Evolutionary conservation across 2,329 filamentous ascomycete species (phyloP).

Genomic region (Salinomyces thailandicus): DNA sequence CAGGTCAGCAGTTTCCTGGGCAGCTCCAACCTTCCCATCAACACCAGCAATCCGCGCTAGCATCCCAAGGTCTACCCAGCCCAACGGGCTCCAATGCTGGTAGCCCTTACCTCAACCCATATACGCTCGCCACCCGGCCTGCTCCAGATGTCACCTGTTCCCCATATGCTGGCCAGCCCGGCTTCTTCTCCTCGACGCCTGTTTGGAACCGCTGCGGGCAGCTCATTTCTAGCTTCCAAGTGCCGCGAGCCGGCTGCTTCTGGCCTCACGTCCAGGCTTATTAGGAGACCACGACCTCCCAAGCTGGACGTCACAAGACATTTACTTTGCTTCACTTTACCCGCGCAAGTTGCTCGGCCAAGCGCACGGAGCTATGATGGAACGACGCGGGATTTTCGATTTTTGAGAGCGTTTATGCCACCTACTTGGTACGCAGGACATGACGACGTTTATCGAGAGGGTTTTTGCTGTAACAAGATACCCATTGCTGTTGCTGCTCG

Average conservation of each 20-base stretch:
- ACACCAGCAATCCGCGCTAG: neutral
- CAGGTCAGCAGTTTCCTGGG: conserved; percentile 18
- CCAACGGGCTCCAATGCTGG: conserved; percentile 18
- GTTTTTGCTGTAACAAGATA: conserved; percentile 1
- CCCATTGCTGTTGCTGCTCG: neutral
- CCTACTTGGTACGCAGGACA: neutral
- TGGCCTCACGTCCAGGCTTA: conserved; percentile 10
- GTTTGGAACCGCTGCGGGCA: conserved; percentile 15
- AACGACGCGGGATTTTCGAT: neutral
- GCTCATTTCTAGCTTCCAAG: conserved; percentile 17
- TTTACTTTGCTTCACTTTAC: neutral
- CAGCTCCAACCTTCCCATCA: neutral
- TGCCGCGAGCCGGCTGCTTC: conserved; percentile 16
- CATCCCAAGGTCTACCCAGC: conserved; percentile 8
- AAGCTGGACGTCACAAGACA: neutral
- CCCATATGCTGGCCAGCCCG: conserved; percentile 4
- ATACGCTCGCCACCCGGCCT: conserved; percentile 17
- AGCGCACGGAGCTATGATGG: neutral
- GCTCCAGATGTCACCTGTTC: conserved; percentile 9
- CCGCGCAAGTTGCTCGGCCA: neutral
- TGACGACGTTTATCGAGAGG: neutral
- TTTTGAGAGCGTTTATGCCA: neutral
- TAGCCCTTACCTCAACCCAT: conserved; percentile 18
- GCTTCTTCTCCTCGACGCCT: conserved; percentile 1
- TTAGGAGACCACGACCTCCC: conserved; percentile 3